These are phyloP conservation scores for Neophaeococcomyces mojaviensis DNA, from an alignment of 2,329 filamentous ascomycete genomes.

Conservation along the genomic window DNA sequence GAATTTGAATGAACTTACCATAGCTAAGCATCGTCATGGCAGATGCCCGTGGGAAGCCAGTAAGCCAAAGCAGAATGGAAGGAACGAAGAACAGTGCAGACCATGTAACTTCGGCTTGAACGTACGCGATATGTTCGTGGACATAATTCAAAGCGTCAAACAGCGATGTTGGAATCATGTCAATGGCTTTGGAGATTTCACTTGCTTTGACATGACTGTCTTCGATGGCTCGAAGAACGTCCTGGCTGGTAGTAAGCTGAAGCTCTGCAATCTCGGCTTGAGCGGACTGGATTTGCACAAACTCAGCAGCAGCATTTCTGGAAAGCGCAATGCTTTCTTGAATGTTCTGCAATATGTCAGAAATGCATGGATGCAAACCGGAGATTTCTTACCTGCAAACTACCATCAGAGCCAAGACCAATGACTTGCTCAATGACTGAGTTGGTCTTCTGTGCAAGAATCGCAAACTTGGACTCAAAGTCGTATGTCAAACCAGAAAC, in stretches of 20 bases:
- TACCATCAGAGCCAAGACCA: not conserved
- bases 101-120: not conserved
- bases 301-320: conserved; percentile 1
- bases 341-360: not conserved
- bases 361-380: no score
- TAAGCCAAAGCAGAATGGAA: not conserved
- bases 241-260: not conserved
- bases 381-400: no score
- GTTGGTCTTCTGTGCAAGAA: not conserved
- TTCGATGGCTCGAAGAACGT: not conserved
- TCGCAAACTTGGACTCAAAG: not conserved
- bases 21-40: conserved; percentile 1
- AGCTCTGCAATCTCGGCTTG: not conserved
- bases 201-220: conserved; percentile 2
- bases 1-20: not conserved
- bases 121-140: not conserved
- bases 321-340: not conserved
- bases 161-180: conserved; percentile 5
- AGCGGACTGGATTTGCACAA: not conserved
- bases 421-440: not conserved
- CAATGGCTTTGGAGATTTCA: conserved; percentile 1
- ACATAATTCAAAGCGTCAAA: not conserved
- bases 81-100: not conserved
- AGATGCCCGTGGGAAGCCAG: not conserved
- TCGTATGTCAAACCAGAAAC: not conserved